phyloP scores from a whole-genome alignment of 164 flowering plant genomes.

The Magnolia kwangsiensis region DNA sequence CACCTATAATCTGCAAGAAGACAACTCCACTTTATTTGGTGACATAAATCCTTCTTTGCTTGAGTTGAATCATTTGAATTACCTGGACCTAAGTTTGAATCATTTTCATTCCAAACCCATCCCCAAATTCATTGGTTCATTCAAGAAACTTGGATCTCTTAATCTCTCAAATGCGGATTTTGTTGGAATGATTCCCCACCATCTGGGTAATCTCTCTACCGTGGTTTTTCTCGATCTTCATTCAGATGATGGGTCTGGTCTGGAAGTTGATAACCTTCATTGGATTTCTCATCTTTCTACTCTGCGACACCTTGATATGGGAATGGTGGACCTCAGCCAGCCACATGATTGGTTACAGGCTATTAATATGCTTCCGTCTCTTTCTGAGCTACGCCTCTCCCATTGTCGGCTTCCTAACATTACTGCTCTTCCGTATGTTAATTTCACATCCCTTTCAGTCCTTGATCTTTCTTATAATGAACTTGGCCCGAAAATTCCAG shows the following conservation, averaged over 20 bases:
- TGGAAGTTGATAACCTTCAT: no score
- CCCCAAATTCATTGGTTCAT: slow-evolving; percentile 5
- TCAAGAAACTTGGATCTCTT: neutral
- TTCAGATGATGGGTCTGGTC: neutral
- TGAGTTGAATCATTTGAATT: neutral
- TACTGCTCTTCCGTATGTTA: no score
- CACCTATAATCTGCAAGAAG: no score
- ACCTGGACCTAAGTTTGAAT: neutral
- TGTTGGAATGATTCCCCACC: neutral
- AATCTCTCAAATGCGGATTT: neutral
- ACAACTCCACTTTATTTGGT: neutral
- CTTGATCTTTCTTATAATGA: no score
- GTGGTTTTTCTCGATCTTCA: neutral
- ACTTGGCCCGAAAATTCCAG: no score
- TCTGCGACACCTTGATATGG: no score
- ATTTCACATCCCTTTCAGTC: no score
- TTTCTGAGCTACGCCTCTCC: no score
- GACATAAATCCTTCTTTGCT: neutral
- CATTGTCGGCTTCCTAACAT: no score
- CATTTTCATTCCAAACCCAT: neutral
- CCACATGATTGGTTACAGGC: no score
- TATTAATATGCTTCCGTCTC: no score
- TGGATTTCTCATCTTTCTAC: neutral
- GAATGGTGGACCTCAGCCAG: no score
- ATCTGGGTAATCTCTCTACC: slow-evolving; percentile 9